Evolutionary conservation across 1,284 basidiomycete species (phyloP).

Genomic region (Marasmius tenuissimus): DNA sequence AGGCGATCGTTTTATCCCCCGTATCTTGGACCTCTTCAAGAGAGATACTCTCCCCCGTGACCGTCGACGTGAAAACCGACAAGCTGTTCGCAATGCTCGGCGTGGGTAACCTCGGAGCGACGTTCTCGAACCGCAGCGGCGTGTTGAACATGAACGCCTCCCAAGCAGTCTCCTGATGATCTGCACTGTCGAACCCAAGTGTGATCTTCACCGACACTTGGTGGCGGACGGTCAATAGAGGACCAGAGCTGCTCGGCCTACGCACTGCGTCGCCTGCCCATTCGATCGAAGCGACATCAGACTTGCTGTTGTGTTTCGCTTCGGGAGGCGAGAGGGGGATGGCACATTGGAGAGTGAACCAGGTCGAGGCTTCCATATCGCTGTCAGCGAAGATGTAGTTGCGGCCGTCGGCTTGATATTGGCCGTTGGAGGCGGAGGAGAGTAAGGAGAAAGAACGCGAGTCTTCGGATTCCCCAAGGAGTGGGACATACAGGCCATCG

Average conservation of each 20-base stretch:
- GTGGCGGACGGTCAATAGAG: conserved; percentile 61
- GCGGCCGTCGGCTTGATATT: conserved; percentile 44
- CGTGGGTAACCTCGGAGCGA: conserved; percentile 29
- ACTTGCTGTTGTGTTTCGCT: conserved; percentile 11
- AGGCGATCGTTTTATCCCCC: conserved; percentile 10
- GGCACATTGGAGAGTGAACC: conserved; percentile 61
- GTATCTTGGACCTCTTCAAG: conserved; percentile 1
- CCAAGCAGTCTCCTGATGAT: conserved; percentile 33
- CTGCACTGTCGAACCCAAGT: conserved; percentile 53
- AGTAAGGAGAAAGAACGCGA: conserved; percentile 56
- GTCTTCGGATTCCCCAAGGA: conserved; percentile 23
- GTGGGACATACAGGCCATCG: conserved; percentile 44
- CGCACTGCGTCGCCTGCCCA: conserved; percentile 47
- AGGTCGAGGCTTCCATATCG: conserved; percentile 30
- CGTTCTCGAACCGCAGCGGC: conserved; percentile 53
- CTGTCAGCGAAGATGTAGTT: conserved; percentile 46
- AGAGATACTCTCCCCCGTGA: neutral
- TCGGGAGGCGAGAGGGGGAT: conserved; percentile 42
- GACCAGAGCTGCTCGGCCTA: conserved; percentile 46
- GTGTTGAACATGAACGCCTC: conserved; percentile 40
- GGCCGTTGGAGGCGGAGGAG: conserved; percentile 40
- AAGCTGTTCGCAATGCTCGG: neutral
- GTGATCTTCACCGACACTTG: conserved; percentile 50
- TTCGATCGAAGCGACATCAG: conserved; percentile 26
- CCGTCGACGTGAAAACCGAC: neutral